A percentile compares a stretch with the other conserved stretches of the same genome.
phyloP scores from a whole-genome alignment of 768 basidiomycete genomes.

The Lyophyllum atratum region DNA sequence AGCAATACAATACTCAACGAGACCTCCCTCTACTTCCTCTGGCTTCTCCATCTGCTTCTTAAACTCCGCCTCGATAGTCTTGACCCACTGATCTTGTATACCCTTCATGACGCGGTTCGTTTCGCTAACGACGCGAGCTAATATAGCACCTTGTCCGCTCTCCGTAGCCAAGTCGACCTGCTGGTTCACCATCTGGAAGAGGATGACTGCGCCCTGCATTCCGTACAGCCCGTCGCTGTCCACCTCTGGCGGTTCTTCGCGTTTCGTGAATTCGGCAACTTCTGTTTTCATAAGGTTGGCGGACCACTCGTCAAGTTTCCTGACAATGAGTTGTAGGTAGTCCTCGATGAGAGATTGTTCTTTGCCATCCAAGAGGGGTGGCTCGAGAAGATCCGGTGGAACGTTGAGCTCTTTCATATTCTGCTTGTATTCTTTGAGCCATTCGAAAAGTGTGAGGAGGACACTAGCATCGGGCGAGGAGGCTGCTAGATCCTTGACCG shows the following conservation, averaged over 20 bases:
- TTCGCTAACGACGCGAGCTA: conserved; percentile 89
- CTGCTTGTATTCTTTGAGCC: conserved; percentile 94
- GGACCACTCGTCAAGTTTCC: conserved; percentile 97
- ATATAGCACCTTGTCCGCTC: conserved; percentile 92
- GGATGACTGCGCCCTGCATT: conserved; percentile 88
- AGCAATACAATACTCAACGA: conserved; percentile 96
- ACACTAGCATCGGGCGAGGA: conserved; percentile 87
- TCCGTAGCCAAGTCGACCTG: conserved; percentile 94
- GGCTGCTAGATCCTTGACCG: conserved; percentile 67
- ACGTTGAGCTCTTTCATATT: conserved; percentile 94
- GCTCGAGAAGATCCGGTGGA: conserved; percentile 78
- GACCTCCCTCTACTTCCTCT: conserved; percentile 82
- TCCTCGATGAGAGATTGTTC: conserved; percentile 94
- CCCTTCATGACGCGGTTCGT: conserved; percentile 86
- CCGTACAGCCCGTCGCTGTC: conserved; percentile 90
- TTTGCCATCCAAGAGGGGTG: conserved; percentile 92
- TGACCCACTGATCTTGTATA: conserved; percentile 87
- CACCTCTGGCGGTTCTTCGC: conserved; percentile 85
- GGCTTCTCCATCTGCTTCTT: conserved; percentile 88
- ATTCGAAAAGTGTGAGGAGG: conserved; percentile 83
- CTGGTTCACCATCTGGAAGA: conserved; percentile 98
- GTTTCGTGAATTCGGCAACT: conserved; percentile 76
- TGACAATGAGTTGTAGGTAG: conserved; percentile 90
- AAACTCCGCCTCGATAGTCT: conserved; percentile 79
- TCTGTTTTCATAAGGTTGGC: conserved; percentile 92